A percentile compares a stretch with the other conserved stretches of the same genome.
Evolutionary conservation across 2,329 filamentous ascomycete genomes (phyloP).

Genomic region (Diaporthe sp.): DNA sequence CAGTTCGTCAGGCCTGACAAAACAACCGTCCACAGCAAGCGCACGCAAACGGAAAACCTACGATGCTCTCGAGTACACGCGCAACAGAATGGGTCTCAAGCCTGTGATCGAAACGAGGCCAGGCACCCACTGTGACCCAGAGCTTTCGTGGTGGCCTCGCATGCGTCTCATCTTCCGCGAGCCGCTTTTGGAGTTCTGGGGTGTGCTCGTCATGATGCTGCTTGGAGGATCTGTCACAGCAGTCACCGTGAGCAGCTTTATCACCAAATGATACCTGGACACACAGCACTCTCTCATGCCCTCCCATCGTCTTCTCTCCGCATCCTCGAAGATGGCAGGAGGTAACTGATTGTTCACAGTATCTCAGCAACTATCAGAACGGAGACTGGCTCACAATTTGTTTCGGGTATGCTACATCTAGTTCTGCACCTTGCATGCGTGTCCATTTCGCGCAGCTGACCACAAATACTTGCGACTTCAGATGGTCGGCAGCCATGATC

Average conservation of each 20-base stretch:
- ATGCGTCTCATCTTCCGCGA: conserved; percentile 19
- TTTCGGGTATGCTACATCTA: conserved; percentile 3
- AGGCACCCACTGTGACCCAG: not conserved
- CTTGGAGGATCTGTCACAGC: conserved; percentile 17
- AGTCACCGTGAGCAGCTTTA: not conserved
- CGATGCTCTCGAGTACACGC: conserved; percentile 6
- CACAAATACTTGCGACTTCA: not conserved
- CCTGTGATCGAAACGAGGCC: conserved; percentile 4
- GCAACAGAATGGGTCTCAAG: conserved; percentile 10
- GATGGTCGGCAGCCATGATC: conserved; percentile 30
- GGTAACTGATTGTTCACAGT: not conserved
- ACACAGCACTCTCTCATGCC: not conserved
- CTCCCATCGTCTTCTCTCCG: not conserved
- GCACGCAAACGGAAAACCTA: not conserved
- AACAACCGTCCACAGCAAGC: not conserved
- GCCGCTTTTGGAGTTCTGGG: conserved; percentile 30
- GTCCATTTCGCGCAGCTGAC: not conserved
- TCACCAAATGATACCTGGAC: not conserved
- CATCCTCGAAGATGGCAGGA: not conserved
- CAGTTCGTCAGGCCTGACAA: not conserved
- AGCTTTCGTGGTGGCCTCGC: conserved; percentile 21
- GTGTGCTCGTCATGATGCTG: conserved; percentile 15
- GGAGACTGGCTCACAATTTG: conserved; percentile 29
- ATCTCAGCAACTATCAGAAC: conserved; percentile 19
- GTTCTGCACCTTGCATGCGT: not conserved